Conservation (phyloP, 2,329 filamentous ascomycete genomes). For the Cladophialophora immunda region DNA sequence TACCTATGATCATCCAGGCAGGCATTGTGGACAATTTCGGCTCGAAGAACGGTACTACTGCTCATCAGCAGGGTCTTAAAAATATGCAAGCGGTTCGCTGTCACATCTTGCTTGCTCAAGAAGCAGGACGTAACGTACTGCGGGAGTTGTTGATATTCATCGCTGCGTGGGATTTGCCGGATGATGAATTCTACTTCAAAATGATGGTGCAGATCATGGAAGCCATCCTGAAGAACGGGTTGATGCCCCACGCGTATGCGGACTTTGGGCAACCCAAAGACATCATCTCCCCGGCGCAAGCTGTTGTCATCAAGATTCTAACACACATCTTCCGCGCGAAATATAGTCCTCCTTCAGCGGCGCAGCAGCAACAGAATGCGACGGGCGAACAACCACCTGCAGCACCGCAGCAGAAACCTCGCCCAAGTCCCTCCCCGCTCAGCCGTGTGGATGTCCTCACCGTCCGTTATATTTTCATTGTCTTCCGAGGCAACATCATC, state of each 20-base stretch:
- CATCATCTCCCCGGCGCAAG: slow-evolving; percentile 94
- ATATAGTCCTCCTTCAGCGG: slow-evolving; percentile 57
- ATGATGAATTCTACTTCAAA: slow-evolving; percentile 94
- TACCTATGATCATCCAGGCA: slow-evolving; percentile 97
- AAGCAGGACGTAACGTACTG: slow-evolving; percentile 88
- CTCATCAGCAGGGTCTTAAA: slow-evolving; percentile 64
- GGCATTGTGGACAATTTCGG: slow-evolving; percentile 87
- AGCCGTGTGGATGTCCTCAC: slow-evolving; percentile 68
- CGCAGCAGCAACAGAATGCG: slow-evolving; percentile 48
- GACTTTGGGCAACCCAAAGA: slow-evolving; percentile 92
- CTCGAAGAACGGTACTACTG: slow-evolving; percentile 54
- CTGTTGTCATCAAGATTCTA: slow-evolving; percentile 87
- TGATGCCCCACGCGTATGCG: slow-evolving; percentile 92
- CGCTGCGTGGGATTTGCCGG: slow-evolving; percentile 93
- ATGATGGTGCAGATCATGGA: slow-evolving; percentile 96
- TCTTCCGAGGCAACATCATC: slow-evolving; percentile 90
- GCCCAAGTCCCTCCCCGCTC: slow-evolving; percentile 63
- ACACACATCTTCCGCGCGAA: slow-evolving; percentile 84
- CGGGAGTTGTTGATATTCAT: slow-evolving; percentile 95
- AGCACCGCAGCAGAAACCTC: slow-evolving; percentile 48
- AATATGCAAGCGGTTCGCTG: slow-evolving; percentile 92
- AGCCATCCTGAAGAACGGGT: slow-evolving; percentile 84
- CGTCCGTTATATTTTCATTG: slow-evolving; percentile 90
- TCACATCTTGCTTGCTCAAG: slow-evolving; percentile 86
- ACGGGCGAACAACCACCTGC: slow-evolving; percentile 55